Evolutionary conservation across 2,329 filamentous ascomycete genomes (phyloP).

Genomic region (Ustulina deusta): DNA sequence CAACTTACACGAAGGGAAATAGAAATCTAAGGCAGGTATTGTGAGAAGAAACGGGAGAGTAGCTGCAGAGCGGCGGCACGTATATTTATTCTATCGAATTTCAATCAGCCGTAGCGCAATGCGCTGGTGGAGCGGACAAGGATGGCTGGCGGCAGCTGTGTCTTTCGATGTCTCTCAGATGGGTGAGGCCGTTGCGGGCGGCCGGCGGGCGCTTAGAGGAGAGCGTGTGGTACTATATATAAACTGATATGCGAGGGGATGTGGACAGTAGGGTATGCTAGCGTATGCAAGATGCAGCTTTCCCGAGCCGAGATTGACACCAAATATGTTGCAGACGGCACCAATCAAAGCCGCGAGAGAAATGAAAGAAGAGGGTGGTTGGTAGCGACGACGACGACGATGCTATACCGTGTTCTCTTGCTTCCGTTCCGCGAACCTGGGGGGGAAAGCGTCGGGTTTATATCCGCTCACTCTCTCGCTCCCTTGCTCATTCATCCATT

Average conservation of each 20-base stretch:
- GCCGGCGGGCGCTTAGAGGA: constrained; percentile 49
- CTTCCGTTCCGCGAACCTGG: constrained; percentile 15
- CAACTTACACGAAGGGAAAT: constrained; percentile 22
- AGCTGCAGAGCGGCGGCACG: constrained; percentile 28
- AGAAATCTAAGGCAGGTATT: constrained; percentile 20
- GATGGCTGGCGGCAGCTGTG: constrained; percentile 46
- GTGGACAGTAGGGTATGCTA: not conserved
- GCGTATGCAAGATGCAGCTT: constrained; percentile 47
- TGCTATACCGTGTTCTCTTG: constrained; percentile 25
- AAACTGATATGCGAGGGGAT: constrained; percentile 34
- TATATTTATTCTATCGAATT: constrained; percentile 32
- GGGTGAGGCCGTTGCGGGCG: constrained; percentile 40
- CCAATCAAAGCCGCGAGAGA: constrained; percentile 29
- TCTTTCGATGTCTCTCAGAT: constrained; percentile 37
- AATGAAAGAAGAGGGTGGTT: constrained; percentile 36
- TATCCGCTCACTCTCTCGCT: constrained; percentile 27
- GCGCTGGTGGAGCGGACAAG: constrained; percentile 35
- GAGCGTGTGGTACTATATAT: constrained; percentile 43
- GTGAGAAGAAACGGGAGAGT: constrained; percentile 14
- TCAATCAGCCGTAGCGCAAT: constrained; percentile 30
- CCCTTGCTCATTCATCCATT: constrained; percentile 2
- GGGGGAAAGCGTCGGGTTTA: constrained; percentile 39
- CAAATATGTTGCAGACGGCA: constrained; percentile 31
- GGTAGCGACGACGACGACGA: constrained; percentile 28
- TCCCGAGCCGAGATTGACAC: constrained; percentile 50